phyloP scores from a whole-genome alignment of 2,329 filamentous ascomycete species.

The Colletotrichum sp. region DNA sequence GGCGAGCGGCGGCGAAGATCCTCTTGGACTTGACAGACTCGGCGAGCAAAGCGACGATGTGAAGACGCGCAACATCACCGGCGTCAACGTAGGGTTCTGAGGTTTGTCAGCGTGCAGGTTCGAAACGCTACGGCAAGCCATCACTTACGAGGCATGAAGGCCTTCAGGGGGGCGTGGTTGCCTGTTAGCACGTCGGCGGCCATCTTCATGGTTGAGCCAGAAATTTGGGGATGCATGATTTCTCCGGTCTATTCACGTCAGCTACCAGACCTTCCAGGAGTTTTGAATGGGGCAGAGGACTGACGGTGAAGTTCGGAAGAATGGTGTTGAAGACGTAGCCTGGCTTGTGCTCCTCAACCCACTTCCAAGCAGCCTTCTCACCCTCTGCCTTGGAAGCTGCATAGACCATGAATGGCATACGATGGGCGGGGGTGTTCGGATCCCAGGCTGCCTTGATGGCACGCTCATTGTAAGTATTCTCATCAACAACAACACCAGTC shows the following conservation, averaged over 20 bases:
- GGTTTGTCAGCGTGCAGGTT: background rate
- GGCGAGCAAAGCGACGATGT: conserved; percentile 55
- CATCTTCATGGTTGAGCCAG: conserved; percentile 17
- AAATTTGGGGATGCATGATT: conserved; percentile 13
- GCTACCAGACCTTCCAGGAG: no score
- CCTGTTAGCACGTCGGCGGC: background rate
- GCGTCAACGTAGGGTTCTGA: conserved; percentile 47
- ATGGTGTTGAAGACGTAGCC: conserved; percentile 35
- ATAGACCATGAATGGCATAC: conserved; percentile 32
- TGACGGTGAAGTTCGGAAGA: conserved; percentile 31
- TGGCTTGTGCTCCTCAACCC: conserved; percentile 34
- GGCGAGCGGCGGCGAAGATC: conserved; percentile 55
- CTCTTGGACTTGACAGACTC: conserved; percentile 50
- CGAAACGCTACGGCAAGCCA: background rate
- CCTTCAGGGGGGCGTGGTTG: background rate
- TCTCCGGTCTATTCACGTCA: background rate
- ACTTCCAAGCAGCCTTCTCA: conserved; percentile 44
- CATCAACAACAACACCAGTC: conserved; percentile 20
- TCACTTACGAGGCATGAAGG: background rate
- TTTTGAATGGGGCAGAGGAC: background rate
- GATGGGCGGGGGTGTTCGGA: conserved; percentile 36
- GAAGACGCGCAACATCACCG: conserved; percentile 54
- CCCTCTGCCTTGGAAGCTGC: conserved; percentile 41
- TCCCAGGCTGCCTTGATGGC: conserved; percentile 39
- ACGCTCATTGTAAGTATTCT: conserved; percentile 39